A percentile compares a stretch with the other conserved stretches of the same genome.
Conservation (phyloP, 495 filamentous ascomycete genomes). For the Aspergillus funiculosus region DNA sequence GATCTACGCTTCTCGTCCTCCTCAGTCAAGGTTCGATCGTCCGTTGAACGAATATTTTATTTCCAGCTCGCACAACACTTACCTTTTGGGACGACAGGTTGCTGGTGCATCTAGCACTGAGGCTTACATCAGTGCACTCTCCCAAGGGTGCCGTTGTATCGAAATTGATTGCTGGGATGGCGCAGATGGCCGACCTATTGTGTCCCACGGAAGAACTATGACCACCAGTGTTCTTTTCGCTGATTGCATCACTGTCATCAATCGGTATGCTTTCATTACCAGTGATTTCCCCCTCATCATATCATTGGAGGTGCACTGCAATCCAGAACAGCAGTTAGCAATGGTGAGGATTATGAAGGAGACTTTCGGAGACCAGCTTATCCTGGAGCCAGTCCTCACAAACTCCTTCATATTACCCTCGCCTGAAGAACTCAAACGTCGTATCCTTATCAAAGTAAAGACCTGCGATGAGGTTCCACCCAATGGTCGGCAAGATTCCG, state of each 20-base stretch:
- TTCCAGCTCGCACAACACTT: constrained; percentile 97
- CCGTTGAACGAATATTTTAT: constrained; percentile 98
- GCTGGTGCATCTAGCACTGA: constrained; percentile 85
- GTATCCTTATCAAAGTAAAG: constrained; percentile 93
- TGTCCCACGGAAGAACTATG: constrained; percentile 84
- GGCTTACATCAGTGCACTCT: constrained; percentile 85
- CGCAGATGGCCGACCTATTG: constrained; percentile 72
- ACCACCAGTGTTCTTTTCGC: constrained; percentile 80
- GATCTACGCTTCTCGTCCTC: constrained; percentile 49
- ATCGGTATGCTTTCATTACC: constrained; percentile 82
- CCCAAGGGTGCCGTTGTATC: constrained; percentile 85
- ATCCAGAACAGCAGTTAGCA: constrained; percentile 66
- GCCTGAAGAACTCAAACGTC: constrained; percentile 74
- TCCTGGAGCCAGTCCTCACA: constrained; percentile 65
- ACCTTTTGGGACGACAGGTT: constrained; percentile 85
- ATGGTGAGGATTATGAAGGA: constrained; percentile 91
- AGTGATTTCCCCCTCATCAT: constrained; percentile 83
- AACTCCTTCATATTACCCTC: constrained; percentile 66
- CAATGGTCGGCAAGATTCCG: constrained; percentile 35
- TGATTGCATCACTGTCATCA: constrained; percentile 87
- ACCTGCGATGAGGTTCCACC: constrained; percentile 45
- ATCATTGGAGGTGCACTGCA: constrained; percentile 94
- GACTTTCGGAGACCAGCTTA: constrained; percentile 68
- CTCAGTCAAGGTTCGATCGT: constrained; percentile 60
- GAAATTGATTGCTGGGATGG: constrained; percentile 99